Evolutionary conservation across 2,329 filamentous ascomycete species (phyloP).

Genomic region (Paecilomyces sp.): DNA sequence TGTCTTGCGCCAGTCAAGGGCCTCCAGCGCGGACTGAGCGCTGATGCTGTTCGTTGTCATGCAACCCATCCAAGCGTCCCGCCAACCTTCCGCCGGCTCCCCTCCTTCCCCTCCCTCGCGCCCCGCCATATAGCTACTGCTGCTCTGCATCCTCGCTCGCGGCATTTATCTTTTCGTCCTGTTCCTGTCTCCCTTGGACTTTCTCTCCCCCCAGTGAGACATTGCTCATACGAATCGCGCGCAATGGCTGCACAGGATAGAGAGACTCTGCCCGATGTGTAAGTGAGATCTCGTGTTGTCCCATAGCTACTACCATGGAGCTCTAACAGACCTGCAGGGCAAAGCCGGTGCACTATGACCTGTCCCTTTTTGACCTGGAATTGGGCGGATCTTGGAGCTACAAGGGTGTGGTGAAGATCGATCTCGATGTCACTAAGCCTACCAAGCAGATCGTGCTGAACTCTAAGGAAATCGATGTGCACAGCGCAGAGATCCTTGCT

Average conservation of each 20-base stretch:
- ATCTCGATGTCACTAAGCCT: constrained; percentile 62
- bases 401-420: constrained; percentile 77
- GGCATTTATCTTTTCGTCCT: constrained; percentile 7
- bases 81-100: constrained; percentile 16
- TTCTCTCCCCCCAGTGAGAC: constrained; percentile 17
- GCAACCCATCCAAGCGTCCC: constrained; percentile 20
- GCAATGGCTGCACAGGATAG: constrained; percentile 38
- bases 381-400: constrained; percentile 67
- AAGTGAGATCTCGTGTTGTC: constrained; percentile 14
- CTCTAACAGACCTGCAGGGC: constrained; percentile 42
- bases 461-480: constrained; percentile 72
- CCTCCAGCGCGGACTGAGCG: constrained; percentile 15
- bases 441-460: constrained; percentile 79
- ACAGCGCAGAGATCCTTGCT: constrained; percentile 42
- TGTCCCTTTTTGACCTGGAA: constrained; percentile 75
- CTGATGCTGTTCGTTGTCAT: constrained; percentile 16
- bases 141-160: constrained; percentile 12
- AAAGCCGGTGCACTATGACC: constrained; percentile 77
- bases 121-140: constrained; percentile 7
- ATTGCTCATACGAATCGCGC: constrained; percentile 35
- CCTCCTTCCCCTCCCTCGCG: constrained; percentile 13
- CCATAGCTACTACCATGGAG: background rate
- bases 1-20: constrained; percentile 21
- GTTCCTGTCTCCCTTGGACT: constrained; percentile 9
- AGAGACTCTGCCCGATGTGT: constrained; percentile 40